A percentile compares a stretch with the other conserved stretches of the same genome.
phyloP scores from a whole-genome alignment of 129 eudicot species.

The Dittrichia graveolens region DNA sequence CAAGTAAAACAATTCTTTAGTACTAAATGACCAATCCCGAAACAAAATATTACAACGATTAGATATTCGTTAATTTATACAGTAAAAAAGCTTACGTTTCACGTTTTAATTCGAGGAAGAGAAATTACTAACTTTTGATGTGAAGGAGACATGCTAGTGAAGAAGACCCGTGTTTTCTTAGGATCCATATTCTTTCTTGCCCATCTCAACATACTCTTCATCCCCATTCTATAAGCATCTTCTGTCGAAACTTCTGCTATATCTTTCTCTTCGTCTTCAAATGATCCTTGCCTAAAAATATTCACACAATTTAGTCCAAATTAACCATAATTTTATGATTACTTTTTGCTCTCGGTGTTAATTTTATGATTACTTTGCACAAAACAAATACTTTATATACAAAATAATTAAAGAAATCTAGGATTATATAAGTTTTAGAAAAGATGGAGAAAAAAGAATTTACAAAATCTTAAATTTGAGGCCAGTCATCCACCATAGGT shows the following conservation, averaged over 20 bases:
- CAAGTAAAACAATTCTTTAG: background rate
- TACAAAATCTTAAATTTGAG: conserved; percentile 71
- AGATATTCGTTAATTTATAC: background rate
- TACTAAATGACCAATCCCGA: background rate
- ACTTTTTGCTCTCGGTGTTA: too few relatives aligned
- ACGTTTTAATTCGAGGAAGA: background rate
- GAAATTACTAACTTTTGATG: conserved; percentile 66
- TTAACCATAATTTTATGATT: background rate
- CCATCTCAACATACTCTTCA: conserved; percentile 97
- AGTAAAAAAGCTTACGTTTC: background rate
- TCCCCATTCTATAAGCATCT: conserved; percentile 83
- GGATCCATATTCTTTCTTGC: conserved; percentile 80
- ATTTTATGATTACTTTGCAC: too few relatives aligned
- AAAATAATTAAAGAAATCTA: background rate
- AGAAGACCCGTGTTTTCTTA: conserved; percentile 78
- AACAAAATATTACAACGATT: too few relatives aligned
- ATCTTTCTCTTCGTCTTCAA: conserved; percentile 70
- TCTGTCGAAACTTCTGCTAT: conserved; percentile 69
- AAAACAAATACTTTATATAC: background rate
- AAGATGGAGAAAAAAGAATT: conserved; percentile 17
- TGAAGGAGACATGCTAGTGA: conserved; percentile 98
- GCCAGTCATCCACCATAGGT: conserved; percentile 99
- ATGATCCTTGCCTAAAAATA: conserved; percentile 72
- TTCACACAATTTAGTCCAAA: background rate
- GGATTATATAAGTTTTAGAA: background rate